Evolutionary conservation across 2,329 filamentous ascomycete genomes (phyloP).

Genomic region (Diaporthe longicolla): DNA sequence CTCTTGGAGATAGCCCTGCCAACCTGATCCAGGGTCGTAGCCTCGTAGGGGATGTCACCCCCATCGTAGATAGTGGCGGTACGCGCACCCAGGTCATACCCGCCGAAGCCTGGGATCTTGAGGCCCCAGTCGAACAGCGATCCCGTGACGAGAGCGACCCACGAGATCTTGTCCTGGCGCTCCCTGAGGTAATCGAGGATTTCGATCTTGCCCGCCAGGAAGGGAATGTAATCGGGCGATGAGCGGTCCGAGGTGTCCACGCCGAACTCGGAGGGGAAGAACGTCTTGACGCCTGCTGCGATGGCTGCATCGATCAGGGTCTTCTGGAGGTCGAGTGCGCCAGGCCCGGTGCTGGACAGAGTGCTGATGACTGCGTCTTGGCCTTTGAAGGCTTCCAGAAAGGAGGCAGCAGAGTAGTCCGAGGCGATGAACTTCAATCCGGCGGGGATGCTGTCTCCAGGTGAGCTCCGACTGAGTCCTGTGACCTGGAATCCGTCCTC

Average conservation of each 20-base stretch:
- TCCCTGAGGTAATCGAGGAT: background rate
- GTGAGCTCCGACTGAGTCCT: background rate
- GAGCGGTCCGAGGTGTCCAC: background rate
- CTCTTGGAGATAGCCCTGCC: background rate
- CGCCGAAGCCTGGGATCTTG: background rate
- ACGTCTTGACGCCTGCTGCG: background rate
- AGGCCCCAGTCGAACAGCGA: background rate
- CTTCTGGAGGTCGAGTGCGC: background rate
- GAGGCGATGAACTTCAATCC: background rate
- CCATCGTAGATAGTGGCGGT: background rate
- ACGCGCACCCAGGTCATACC: background rate
- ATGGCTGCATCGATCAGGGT: background rate
- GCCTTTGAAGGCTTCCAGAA: background rate
- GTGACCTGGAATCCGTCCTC: background rate
- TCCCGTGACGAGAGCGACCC: background rate
- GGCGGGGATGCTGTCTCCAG: background rate
- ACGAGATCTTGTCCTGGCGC: background rate
- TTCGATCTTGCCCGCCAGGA: background rate
- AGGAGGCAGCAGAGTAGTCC: background rate
- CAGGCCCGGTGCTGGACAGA: background rate
- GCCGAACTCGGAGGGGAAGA: background rate
- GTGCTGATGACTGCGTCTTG: slow-evolving; percentile 9
- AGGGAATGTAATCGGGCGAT: background rate
- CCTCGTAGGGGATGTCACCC: background rate
- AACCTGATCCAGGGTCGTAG: background rate